Conservation (phyloP, 345 rosid species). For the Lepidium aucheri region DNA sequence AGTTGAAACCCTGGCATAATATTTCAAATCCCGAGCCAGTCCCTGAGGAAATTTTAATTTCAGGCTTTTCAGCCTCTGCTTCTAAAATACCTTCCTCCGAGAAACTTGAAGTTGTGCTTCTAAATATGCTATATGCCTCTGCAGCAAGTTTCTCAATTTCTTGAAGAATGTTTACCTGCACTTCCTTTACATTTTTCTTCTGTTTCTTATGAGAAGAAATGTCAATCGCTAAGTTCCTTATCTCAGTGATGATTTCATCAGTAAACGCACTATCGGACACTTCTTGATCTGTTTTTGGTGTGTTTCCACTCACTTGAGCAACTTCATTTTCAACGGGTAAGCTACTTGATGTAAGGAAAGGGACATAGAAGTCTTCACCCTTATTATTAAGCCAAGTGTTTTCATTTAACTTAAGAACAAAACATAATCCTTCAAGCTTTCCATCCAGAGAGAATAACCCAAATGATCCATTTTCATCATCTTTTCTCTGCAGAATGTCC, state of each 20-base stretch:
- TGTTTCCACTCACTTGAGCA: constrained; percentile 23
- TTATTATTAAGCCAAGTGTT: constrained; percentile 56
- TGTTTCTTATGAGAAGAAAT: constrained; percentile 51
- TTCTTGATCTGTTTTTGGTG: constrained; percentile 34
- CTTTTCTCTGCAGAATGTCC: constrained; percentile 50
- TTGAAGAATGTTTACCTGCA: constrained; percentile 74
- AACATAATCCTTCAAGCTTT: constrained; percentile 58
- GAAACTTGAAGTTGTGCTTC: constrained; percentile 60
- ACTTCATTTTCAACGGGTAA: constrained; percentile 30
- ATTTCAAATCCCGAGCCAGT: constrained; percentile 86
- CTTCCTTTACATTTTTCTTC: constrained; percentile 57
- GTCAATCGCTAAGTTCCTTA: constrained; percentile 64
- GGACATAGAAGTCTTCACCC: constrained; percentile 76
- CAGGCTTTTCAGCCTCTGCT: constrained; percentile 32
- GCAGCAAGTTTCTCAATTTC: constrained; percentile 98
- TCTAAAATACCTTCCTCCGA: constrained; percentile 42
- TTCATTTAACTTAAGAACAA: constrained; percentile 71
- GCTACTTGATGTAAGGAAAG: constrained; percentile 45
- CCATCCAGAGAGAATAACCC: constrained; percentile 64
- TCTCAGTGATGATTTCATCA: constrained; percentile 63
- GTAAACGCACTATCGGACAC: constrained; percentile 41
- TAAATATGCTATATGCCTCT: constrained; percentile 91
- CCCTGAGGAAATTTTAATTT: constrained; percentile 53
- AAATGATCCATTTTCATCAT: constrained; percentile 41
- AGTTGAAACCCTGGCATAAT: constrained; percentile 90